Conservation (phyloP, 768 basidiomycete genomes). For the Mrakia gelida region DNA sequence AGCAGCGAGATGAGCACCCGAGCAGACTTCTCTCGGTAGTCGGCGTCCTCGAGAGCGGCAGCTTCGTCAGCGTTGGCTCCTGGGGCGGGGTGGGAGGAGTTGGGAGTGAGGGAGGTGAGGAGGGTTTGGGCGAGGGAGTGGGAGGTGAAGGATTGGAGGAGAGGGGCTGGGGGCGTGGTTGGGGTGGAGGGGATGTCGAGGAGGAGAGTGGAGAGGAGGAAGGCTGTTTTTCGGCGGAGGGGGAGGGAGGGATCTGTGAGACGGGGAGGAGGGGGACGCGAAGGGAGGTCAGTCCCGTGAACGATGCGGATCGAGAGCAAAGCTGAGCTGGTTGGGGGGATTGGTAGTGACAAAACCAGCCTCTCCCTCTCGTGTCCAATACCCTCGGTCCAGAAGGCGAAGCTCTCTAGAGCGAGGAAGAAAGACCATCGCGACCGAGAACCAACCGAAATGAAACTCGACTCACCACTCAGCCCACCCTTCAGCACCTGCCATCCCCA, state of each 20-base stretch:
- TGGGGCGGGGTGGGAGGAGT: slow-evolving; percentile 22
- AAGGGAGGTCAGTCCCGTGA: background rate
- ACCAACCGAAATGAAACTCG: background rate
- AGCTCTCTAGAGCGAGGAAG: no score
- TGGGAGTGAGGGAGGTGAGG: slow-evolving; percentile 20
- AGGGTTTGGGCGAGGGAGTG: slow-evolving; percentile 20
- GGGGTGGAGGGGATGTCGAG: slow-evolving; percentile 44
- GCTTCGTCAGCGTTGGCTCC: slow-evolving; percentile 29
- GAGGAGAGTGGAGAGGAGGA: slow-evolving; percentile 69
- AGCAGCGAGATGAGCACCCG: slow-evolving; percentile 32
- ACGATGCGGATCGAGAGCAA: no score
- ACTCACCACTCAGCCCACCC: slow-evolving; percentile 49
- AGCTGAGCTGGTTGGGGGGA: background rate
- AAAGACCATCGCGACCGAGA: background rate
- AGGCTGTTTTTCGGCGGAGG: slow-evolving; percentile 72
- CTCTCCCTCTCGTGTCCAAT: background rate
- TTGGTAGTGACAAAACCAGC: background rate
- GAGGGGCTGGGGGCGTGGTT: slow-evolving; percentile 20
- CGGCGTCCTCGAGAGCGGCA: slow-evolving; percentile 33
- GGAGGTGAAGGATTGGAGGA: slow-evolving; percentile 5
- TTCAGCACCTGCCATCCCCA: slow-evolving; percentile 64
- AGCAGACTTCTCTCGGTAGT: slow-evolving; percentile 35
- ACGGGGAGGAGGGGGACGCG: background rate
- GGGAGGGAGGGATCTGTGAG: slow-evolving; percentile 67
- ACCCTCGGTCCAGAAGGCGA: background rate